phyloP scores from a whole-genome alignment of 2,329 filamentous ascomycete species.

The Ophiostoma montium region DNA sequence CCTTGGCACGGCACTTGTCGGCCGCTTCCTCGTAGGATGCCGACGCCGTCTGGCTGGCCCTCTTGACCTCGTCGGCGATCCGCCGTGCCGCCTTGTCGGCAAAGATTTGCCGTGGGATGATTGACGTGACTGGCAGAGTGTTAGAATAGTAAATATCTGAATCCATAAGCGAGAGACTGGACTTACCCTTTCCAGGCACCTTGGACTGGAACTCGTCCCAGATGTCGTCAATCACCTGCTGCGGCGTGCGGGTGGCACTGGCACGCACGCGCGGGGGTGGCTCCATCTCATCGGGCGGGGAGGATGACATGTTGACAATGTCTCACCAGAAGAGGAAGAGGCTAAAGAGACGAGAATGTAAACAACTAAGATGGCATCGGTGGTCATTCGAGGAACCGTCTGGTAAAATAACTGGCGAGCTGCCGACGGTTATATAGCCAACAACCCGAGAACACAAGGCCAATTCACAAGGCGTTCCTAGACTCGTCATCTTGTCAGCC shows the following conservation, averaged over 20 bases:
- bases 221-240: slow-evolving; percentile 56
- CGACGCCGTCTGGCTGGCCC: slow-evolving; percentile 39
- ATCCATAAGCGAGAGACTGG: background rate
- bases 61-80: slow-evolving; percentile 37
- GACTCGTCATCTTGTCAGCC: too few relatives aligned
- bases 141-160: slow-evolving; percentile 41
- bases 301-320: background rate
- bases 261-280: background rate
- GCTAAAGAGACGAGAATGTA: background rate
- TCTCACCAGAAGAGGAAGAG: too few relatives aligned
- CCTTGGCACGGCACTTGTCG: slow-evolving; percentile 52
- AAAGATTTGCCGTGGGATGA: slow-evolving; percentile 56
- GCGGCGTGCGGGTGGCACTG: slow-evolving; percentile 31
- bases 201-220: slow-evolving; percentile 60
- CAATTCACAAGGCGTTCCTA: too few relatives aligned
- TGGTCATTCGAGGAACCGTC: too few relatives aligned
- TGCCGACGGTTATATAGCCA: too few relatives aligned
- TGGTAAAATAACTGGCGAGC: too few relatives aligned
- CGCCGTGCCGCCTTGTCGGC: slow-evolving; percentile 44
- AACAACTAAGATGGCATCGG: background rate
- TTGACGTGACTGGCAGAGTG: slow-evolving; percentile 49
- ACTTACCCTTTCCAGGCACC: slow-evolving; percentile 48
- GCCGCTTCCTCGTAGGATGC: slow-evolving; percentile 58
- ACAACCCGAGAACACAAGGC: too few relatives aligned
- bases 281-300: background rate